A percentile compares a stretch with the other conserved stretches of the same genome.
Conservation (phyloP, 768 basidiomycete species). For the Phallus indusiatus region DNA sequence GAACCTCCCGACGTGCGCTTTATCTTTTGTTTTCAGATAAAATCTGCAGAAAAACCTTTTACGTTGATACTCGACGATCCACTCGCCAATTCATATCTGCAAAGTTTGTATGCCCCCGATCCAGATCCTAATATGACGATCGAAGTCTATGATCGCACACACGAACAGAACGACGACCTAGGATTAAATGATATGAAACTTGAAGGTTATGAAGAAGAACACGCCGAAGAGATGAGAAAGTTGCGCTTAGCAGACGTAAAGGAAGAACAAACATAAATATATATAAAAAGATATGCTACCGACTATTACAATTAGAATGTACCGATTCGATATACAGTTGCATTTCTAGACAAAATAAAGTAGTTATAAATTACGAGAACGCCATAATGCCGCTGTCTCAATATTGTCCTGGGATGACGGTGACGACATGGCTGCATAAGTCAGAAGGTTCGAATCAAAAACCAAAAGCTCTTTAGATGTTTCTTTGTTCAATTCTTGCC, state of each 20-base stretch:
- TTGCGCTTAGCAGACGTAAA: background rate
- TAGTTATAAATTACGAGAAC: background rate
- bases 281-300: background rate
- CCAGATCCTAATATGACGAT: slow-evolving; percentile 89
- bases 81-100: slow-evolving; percentile 88
- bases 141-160: slow-evolving; percentile 74
- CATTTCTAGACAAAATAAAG: background rate
- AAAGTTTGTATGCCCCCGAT: slow-evolving; percentile 96
- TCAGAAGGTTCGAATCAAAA: slow-evolving; percentile 2
- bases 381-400: background rate
- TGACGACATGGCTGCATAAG: background rate
- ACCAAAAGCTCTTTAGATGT: slow-evolving; percentile 5
- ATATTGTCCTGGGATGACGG: background rate
- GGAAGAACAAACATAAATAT: background rate
- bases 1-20: background rate
- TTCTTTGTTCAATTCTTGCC: slow-evolving; percentile 1
- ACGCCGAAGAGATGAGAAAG: slow-evolving; percentile 5
- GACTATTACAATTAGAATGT: background rate
- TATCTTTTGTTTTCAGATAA: slow-evolving; percentile 40
- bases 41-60: slow-evolving; percentile 69
- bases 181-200: slow-evolving; percentile 88
- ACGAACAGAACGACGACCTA: slow-evolving; percentile 89
- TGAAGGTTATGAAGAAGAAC: slow-evolving; percentile 53
- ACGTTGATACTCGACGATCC: slow-evolving; percentile 95
- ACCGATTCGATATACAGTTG: background rate